A percentile compares a stretch with the other conserved stretches of the same genome.
These are phyloP conservation scores for Crithidia brevicula DNA, from an alignment of 208 protist species.

Conservation along the genomic window DNA sequence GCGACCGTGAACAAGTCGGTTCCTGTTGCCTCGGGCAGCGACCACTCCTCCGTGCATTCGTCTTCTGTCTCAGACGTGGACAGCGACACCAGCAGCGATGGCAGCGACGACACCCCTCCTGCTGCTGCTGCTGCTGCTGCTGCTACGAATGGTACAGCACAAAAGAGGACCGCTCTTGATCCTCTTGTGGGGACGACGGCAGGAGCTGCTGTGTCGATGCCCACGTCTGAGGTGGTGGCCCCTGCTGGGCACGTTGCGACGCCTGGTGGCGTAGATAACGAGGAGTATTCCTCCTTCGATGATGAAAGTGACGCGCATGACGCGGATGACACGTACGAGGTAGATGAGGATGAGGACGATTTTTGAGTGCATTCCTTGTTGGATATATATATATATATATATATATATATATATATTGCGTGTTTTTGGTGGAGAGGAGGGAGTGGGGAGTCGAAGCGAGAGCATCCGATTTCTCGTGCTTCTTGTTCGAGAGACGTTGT, in stretches of 20 bases:
- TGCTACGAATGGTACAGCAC: too few species aligned
- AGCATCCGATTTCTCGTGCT: too few species aligned
- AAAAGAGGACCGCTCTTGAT: too few species aligned
- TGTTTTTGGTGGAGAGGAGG: too few species aligned
- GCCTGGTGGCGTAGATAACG: slow-evolving; percentile 44
- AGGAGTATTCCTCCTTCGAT: slow-evolving; percentile 86
- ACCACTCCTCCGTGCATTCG: slow-evolving; percentile 22
- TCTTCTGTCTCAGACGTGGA: slow-evolving; percentile 18
- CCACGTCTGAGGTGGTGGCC: background rate
- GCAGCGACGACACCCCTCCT: slow-evolving; percentile 3
- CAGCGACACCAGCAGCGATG: slow-evolving; percentile 8
- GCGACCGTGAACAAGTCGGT: background rate
- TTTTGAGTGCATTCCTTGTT: slow-evolving; percentile 48
- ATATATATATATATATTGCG: too few species aligned
- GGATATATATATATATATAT: too few species aligned
- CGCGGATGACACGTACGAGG: slow-evolving; percentile 63
- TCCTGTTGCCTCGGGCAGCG: slow-evolving; percentile 3
- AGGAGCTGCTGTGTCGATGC: slow-evolving; percentile 6
- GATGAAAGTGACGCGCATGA: slow-evolving; percentile 51
- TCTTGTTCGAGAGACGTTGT: too few species aligned
- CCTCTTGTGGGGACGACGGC: too few species aligned
- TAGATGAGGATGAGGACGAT: slow-evolving; percentile 87
- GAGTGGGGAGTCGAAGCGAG: too few species aligned
- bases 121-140: background rate
- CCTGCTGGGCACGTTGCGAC: slow-evolving; percentile 21